These are phyloP conservation scores for Colletotrichum sojae DNA, from an alignment of 2,329 filamentous ascomycete genomes.

Conservation along the genomic window DNA sequence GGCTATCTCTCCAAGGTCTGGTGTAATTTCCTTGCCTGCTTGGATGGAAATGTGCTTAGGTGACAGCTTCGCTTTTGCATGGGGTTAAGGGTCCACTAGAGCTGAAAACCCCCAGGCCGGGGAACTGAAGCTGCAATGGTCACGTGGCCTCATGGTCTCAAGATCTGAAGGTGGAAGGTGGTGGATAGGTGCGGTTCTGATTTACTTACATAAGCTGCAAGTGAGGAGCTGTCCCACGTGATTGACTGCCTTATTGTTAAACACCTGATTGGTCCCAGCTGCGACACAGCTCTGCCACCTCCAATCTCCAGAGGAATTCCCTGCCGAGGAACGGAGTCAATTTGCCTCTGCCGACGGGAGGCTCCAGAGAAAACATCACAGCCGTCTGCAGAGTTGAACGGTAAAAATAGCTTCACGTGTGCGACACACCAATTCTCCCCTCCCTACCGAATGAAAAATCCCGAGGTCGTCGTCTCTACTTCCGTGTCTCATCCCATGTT, in stretches of 20 bases:
- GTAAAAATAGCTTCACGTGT: constrained; percentile 15
- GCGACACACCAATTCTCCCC: neutral
- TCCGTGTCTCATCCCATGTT: constrained; percentile 28
- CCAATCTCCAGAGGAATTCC: neutral
- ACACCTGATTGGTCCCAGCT: constrained; percentile 10
- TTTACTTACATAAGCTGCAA: neutral
- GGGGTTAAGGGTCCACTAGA: constrained; percentile 14
- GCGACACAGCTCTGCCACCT: neutral
- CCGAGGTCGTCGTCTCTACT: constrained; percentile 21
- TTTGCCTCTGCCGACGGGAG: neutral
- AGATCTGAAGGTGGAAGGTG: too few relatives aligned
- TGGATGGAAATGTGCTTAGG: constrained; percentile 14
- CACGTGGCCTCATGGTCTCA: constrained; percentile 10
- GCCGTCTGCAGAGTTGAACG: neutral
- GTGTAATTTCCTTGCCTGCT: constrained; percentile 36
- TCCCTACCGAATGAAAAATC: constrained; percentile 5
- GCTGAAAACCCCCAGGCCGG: constrained; percentile 11
- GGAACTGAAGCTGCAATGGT: constrained; percentile 8
- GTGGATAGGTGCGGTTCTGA: too few relatives aligned
- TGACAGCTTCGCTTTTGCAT: constrained; percentile 35
- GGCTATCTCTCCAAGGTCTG: constrained; percentile 30
- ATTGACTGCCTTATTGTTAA: neutral
- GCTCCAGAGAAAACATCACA: neutral
- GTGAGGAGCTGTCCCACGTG: constrained; percentile 3
- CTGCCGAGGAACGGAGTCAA: constrained; percentile 3